Percentiles rank a stretch among this genome's conserved stretches.
Evolutionary conservation across 2,329 filamentous ascomycete genomes (phyloP).

Genomic region (Fusarium bulbicola): DNA sequence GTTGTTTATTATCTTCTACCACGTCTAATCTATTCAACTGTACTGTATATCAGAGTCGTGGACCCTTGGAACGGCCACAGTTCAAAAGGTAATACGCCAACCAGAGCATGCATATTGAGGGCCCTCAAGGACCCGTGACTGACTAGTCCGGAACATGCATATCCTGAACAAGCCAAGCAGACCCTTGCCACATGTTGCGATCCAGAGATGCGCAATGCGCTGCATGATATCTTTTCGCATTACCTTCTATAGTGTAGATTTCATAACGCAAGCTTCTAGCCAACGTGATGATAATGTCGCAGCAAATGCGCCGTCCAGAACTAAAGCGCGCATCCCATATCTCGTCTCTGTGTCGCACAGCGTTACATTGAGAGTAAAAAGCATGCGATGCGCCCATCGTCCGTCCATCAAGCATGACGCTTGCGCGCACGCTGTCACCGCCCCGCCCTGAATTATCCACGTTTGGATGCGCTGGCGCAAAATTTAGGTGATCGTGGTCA

Average conservation of each 20-base stretch:
- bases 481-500: constrained; percentile 32
- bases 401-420: constrained; percentile 42
- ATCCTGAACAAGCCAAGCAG: constrained; percentile 25
- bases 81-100: constrained; percentile 28
- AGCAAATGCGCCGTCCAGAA: constrained; percentile 11
- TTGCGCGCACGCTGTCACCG: constrained; percentile 44
- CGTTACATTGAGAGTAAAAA: constrained; percentile 34
- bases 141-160: constrained; percentile 33
- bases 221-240: neutral
- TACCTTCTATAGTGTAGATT: neutral
- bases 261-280: neutral
- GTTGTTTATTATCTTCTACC: constrained; percentile 4
- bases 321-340: constrained; percentile 25
- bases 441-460: constrained; percentile 39
- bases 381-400: constrained; percentile 42
- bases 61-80: constrained; percentile 34
- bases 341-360: constrained; percentile 15
- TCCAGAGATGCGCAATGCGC: constrained; percentile 35
- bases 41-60: constrained; percentile 7
- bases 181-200: constrained; percentile 39
- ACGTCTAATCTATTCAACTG: constrained; percentile 2
- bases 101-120: constrained; percentile 34
- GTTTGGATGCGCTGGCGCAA: constrained; percentile 43
- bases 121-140: constrained; percentile 27
- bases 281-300: neutral